Base-by-base conservation (phyloP, 2,329 filamentous ascomycete genomes). In the Phaeosphaeria sp. region DNA sequence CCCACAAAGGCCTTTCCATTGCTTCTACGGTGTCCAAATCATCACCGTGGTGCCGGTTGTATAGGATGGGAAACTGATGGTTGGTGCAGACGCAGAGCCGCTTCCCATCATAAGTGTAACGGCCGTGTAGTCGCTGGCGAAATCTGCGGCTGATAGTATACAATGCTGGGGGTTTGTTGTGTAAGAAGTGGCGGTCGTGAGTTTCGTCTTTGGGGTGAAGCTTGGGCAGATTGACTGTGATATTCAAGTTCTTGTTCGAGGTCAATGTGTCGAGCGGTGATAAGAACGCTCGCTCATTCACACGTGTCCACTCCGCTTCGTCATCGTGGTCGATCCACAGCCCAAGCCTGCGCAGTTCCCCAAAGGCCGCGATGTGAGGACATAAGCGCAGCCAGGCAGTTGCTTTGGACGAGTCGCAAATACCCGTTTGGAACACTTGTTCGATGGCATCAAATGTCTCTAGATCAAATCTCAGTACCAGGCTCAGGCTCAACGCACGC, bases 211-310 rank as follows among this genome's bases (percentile, higher is more conserved):
- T 15, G 4, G 36, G 21, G 24, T 51, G 48, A 20, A 51, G 49
- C 36, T 51, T 51, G 2, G 49, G 49, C n/a, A 51, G 36, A 43
- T 51, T 51, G 36, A 43, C 49, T 20, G 6, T 6, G 3, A 51
- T 25, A 8, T 25, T 9, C n/a, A 51, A 13, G 40, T 27, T 13
- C n/a, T 20, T 9, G 20, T 7, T 39, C 6, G 3, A 7, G 22
- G 36, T 13, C 1, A 51, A 13, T 2, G 11, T 2, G 2, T 18
- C 13, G 18, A 51, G 36, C 2, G 36, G 49, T 3, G 33, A 2
- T 13, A 51, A 20, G 15, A 51, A 43, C 5, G 49, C 36, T 17
- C 49, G 49, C 20, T 51, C 49, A n/a, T 43, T n/a, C 15, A 43
- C 49, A 7, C 6, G 1, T 13, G 20, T 18, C 33, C 49, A 51